Base-by-base conservation (phyloP, 352 stramenopile species). In the Globisporangium okanoganense region DNA sequence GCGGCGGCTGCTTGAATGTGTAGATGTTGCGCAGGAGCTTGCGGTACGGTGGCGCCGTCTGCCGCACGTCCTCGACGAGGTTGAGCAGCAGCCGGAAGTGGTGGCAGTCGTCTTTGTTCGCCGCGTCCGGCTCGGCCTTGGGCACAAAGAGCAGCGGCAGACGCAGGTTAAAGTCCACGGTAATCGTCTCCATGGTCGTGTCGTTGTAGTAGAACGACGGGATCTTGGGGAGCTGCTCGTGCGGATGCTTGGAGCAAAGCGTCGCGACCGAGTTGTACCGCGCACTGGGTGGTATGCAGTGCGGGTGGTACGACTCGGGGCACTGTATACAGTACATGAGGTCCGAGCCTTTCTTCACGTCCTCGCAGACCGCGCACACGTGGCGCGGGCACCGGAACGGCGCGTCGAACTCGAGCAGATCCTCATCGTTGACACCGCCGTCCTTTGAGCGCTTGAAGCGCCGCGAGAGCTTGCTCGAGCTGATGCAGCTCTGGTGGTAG, bases 251-350 rank as follows among this genome's bases (percentile, higher is more conserved):
- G 61, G 85, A 96, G 64, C 95, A 98, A 0, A 98, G 62, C 8
- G 97, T 61, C 14, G 84, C 95, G 25, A 98, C 64, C 48, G 95
- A 94, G 66, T 98, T 97, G 64, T 98, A 98, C 14, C 84, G 80
- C 35, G 87, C 81, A 66, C 79, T 92, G 0, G 93, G 93, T 18
- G 93, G 89, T 33, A 98, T 92, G 70, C 95, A 98, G 44, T 91
- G 82, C 12, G 95, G 79, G 61, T 98, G 95, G 71, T 97, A 98
- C 31, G 90, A 65, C 65, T 88, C 90, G 3, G 93, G 92, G 60
- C 95, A 98, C 61, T 96, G 84, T 27, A 98, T 73, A 70, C 95
- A 98, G 58, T 66, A 81, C 83, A 96, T 94, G 36, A 94, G 72
- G n/a, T 94, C 87, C 33, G 69, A 72, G 16, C 64, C 81, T 29